A percentile compares a stretch with the other conserved stretches of the same genome.
These are phyloP conservation scores for Leccinum fibrillosum DNA, from an alignment of 768 basidiomycete genomes.

Conservation along the genomic window DNA sequence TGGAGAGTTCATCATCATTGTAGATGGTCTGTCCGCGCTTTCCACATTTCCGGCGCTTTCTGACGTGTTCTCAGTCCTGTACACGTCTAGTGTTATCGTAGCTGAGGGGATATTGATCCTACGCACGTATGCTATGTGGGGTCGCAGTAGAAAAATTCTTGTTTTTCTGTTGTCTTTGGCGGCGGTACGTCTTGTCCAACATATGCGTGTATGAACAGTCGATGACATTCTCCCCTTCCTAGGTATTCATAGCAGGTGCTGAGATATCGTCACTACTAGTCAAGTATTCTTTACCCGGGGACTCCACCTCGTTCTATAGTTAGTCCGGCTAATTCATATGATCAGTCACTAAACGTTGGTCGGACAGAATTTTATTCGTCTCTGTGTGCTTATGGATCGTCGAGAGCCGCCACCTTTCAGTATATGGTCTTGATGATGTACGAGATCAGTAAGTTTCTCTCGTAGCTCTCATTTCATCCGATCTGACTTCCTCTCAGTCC, in stretches of 20 bases:
- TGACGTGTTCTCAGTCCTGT: slow-evolving; percentile 14
- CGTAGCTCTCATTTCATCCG: neutral
- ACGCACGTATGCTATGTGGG: slow-evolving; percentile 27
- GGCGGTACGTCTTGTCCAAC: slow-evolving; percentile 8
- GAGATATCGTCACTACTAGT: slow-evolving; percentile 6
- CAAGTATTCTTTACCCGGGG: slow-evolving; percentile 13
- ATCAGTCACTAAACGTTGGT: neutral
- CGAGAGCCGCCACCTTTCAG: slow-evolving; percentile 12
- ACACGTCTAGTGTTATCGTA: slow-evolving; percentile 12
- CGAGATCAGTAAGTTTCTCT: slow-evolving; percentile 18
- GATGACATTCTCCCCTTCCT: neutral
- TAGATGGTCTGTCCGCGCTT: slow-evolving; percentile 15
- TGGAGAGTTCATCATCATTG: slow-evolving; percentile 12
- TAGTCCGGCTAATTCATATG: slow-evolving; percentile 3
- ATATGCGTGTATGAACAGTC: neutral
- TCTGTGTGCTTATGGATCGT: slow-evolving; percentile 12
- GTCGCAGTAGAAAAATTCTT: slow-evolving; percentile 15
- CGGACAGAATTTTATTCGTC: slow-evolving; percentile 20
- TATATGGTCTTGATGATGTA: slow-evolving; percentile 18
- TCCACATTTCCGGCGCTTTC: neutral
- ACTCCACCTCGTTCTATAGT: slow-evolving; percentile 19
- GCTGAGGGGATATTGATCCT: slow-evolving; percentile 23
- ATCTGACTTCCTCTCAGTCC: slow-evolving; percentile 13
- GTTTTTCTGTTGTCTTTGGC: slow-evolving; percentile 17
- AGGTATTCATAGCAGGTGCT: slow-evolving; percentile 18